Percentiles rank a stretch among this genome's conserved stretches.
Evolutionary conservation across 2,329 filamentous ascomycete genomes (phyloP).

Genomic region (Immersiporthe knoxdaviesiana): DNA sequence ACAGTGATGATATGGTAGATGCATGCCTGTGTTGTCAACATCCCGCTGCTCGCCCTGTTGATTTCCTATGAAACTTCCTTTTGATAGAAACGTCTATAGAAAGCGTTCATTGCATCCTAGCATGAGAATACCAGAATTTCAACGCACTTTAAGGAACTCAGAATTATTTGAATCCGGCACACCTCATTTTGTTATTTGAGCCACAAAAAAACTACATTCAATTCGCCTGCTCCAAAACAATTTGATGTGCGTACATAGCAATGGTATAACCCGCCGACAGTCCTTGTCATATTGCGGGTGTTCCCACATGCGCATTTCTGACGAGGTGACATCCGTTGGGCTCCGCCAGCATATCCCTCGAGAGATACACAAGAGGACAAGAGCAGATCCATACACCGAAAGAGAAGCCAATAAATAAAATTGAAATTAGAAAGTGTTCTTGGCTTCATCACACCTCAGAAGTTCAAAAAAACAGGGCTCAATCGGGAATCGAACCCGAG

Average conservation of each 20-base stretch:
- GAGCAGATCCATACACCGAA: too few relatives aligned
- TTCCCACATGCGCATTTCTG: neutral
- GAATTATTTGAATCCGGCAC: neutral
- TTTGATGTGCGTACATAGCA: too few relatives aligned
- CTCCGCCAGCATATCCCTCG: neutral
- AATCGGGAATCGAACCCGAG: conserved; percentile 1
- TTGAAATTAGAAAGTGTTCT: too few relatives aligned
- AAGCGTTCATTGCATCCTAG: neutral
- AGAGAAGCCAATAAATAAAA: neutral
- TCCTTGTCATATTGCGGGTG: neutral
- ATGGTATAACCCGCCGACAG: too few relatives aligned
- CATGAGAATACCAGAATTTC: neutral
- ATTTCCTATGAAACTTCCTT: neutral
- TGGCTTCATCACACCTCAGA: too few relatives aligned
- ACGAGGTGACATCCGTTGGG: too few relatives aligned
- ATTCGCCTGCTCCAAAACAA: too few relatives aligned
- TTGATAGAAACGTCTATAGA: neutral
- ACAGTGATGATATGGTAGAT: neutral
- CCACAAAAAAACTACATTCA: neutral
- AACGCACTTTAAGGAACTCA: neutral
- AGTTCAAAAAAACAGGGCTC: neutral
- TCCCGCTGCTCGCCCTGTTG: neutral
- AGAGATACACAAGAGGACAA: neutral
- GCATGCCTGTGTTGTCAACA: neutral
- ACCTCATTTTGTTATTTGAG: neutral